Evolutionary conservation across 2,329 filamentous ascomycete species (phyloP).

Genomic region (Epichloe brachyelytri): DNA sequence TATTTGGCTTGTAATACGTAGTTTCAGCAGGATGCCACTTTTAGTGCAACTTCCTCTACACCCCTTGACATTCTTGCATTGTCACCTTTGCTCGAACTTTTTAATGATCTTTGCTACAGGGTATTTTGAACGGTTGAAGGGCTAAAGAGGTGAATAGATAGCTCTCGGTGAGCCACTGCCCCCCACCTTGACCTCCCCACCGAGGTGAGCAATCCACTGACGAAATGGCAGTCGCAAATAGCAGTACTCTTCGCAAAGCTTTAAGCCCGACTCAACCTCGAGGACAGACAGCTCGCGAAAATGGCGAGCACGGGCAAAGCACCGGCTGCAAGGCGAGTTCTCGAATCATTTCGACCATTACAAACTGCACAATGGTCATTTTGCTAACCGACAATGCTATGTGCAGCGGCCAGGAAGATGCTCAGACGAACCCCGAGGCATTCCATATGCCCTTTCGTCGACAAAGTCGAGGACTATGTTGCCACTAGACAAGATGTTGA

Average conservation of each 20-base stretch:
- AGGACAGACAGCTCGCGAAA: conserved; percentile 12
- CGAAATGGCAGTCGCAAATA: conserved; percentile 19
- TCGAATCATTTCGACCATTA: too few relatives aligned
- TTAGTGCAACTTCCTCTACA: too few relatives aligned
- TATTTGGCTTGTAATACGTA: too few relatives aligned
- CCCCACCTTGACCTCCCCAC: conserved; percentile 18
- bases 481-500: conserved; percentile 68
- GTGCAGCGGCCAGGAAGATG: conserved; percentile 29
- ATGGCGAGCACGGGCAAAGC: conserved; percentile 31
- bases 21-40: too few relatives aligned
- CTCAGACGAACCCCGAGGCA: conserved; percentile 65
- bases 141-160: neutral
- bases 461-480: conserved; percentile 82
- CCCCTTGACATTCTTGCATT: too few relatives aligned
- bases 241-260: conserved; percentile 13
- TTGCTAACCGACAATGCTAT: neutral
- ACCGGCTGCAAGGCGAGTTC: conserved; percentile 20
- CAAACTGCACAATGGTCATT: neutral
- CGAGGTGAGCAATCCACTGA: conserved; percentile 16
- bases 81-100: too few relatives aligned
- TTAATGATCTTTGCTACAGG: neutral
- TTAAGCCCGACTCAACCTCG: conserved; percentile 10
- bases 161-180: neutral
- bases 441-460: conserved; percentile 73
- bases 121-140: neutral